Base-by-base conservation (phyloP, 2,329 filamentous ascomycete genomes). In the Claviceps spartinae region DNA sequence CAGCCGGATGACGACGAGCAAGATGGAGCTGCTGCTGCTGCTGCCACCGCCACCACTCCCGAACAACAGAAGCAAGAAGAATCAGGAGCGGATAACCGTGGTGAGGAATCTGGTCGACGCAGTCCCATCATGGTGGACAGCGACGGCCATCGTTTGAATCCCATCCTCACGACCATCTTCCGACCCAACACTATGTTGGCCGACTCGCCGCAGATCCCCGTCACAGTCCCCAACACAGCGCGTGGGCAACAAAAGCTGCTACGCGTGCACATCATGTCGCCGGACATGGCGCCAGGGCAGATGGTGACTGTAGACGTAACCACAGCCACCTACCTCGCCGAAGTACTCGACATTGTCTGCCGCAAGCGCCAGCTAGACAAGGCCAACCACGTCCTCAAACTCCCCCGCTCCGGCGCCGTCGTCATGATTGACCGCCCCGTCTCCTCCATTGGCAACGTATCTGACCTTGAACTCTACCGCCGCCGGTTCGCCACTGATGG, bases 261-360 rank as follows among this genome's bases (percentile, higher is more conserved):
- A 46, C 79, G 79, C 14, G 78, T 91, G 48, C 83, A 88, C 63
- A 86, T 88, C 58, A 73, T 81, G 66, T 81, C 79, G 5, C 77
- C 81, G 0, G 85, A 89, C 61, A 73, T 81, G 5, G 76, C 84
- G 8, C 80, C 86, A 47, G 83, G 85, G n/a, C 83, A 85, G 61
- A 81, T 82, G 70, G 77, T 88, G 24, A 83, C 82, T 1, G 70
- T 90, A 18, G 81, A 86, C 55, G 86, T 88, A 46, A 90, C 85
- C 0, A 88, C 85, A 0, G 86, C 91, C 58, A 91, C 83, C 34
- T 93, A 90, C 63, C 79, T 93, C 45, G 86, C 85, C 44, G 86
- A 93, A 64, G 81, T 93, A 30, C 80, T 91, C 49, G 86, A 91
- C 61, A 75, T 82, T 57, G 83, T 87, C 2, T 93, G 87, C 64